Evolutionary conservation across 176 grass and related monocot species (phyloP).

Genomic region (Hsuehochloa calcarea): DNA sequence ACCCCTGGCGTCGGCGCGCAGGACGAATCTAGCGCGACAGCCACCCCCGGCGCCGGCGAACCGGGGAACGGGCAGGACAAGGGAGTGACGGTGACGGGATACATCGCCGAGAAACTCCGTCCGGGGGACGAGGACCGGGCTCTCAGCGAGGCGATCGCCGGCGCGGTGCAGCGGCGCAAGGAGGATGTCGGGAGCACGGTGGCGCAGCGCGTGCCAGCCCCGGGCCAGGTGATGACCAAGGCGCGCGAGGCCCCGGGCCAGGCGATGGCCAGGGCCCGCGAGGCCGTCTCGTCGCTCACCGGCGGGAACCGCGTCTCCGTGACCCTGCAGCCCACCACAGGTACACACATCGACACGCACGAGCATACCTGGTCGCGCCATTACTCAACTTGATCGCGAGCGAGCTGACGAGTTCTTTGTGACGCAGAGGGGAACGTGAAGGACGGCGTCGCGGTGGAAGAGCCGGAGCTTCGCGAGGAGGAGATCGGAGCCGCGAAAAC

Average conservation of each 20-base stretch:
- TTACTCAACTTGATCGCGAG: too few relatives aligned
- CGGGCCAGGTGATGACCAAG: background rate
- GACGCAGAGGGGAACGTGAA: conserved; percentile 19
- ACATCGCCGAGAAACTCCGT: conserved; percentile 66
- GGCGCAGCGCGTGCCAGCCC: conserved; percentile 16
- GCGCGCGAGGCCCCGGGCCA: conserved; percentile 12
- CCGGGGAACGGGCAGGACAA: conserved; percentile 38
- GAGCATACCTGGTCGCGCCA: too few relatives aligned
- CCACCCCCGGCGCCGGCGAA: background rate
- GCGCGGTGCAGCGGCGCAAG: conserved; percentile 54
- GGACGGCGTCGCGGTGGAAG: background rate
- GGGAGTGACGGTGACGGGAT: conserved; percentile 47
- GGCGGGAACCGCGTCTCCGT: conserved; percentile 47
- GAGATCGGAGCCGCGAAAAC: background rate
- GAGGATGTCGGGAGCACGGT: conserved; percentile 32
- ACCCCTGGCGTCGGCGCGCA: conserved; percentile 3
- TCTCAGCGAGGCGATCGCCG: conserved; percentile 63
- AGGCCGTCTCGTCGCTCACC: conserved; percentile 51
- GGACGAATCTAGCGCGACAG: background rate
- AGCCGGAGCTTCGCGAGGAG: conserved; percentile 17
- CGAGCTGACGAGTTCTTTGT: background rate
- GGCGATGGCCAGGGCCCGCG: conserved; percentile 45
- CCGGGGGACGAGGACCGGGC: conserved; percentile 66
- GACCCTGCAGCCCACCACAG: conserved; percentile 24
- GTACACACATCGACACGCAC: background rate